Evolutionary conservation across 2,329 filamentous ascomycete species (phyloP).

Genomic region (Aspergillus calidoustus): DNA sequence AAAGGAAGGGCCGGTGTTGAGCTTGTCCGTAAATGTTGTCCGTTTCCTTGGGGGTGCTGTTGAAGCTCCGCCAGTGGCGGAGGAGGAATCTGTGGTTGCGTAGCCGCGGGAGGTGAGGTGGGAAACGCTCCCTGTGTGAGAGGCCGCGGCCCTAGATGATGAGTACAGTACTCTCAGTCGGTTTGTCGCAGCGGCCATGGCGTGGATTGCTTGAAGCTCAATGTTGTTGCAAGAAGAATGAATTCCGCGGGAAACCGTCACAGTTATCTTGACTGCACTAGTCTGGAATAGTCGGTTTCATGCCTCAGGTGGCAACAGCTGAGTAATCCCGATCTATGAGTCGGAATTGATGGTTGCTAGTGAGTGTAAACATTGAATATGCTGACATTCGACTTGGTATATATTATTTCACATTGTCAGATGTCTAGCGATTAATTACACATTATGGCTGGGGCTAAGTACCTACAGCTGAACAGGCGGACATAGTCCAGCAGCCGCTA

Average conservation of each 20-base stretch:
- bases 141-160: constrained; percentile 27
- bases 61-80: constrained; percentile 46
- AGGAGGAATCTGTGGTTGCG: constrained; percentile 45
- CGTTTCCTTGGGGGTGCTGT: constrained; percentile 60
- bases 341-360: neutral
- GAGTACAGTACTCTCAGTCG: constrained; percentile 38
- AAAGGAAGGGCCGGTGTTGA: constrained; percentile 69
- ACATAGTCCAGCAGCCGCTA: neutral
- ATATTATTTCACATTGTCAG: neutral
- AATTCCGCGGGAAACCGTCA: constrained; percentile 37
- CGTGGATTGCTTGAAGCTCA: constrained; percentile 22
- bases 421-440: constrained; percentile 20
- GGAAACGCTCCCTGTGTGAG: constrained; percentile 23
- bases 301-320: neutral
- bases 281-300: constrained; percentile 1
- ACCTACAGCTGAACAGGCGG: constrained; percentile 7
- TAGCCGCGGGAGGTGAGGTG: constrained; percentile 37
- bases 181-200: constrained; percentile 40
- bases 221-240: constrained; percentile 19
- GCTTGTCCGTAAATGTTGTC: constrained; percentile 64
- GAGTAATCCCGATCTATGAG: neutral
- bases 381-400: neutral
- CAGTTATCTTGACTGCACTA: constrained; percentile 11
- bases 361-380: neutral
- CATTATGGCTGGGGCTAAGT: constrained; percentile 18